Percentiles rank a stretch among this genome's conserved stretches.
Evolutionary conservation across 148 eudicot species (phyloP).

Genomic region (Chenopodium berlandieri): DNA sequence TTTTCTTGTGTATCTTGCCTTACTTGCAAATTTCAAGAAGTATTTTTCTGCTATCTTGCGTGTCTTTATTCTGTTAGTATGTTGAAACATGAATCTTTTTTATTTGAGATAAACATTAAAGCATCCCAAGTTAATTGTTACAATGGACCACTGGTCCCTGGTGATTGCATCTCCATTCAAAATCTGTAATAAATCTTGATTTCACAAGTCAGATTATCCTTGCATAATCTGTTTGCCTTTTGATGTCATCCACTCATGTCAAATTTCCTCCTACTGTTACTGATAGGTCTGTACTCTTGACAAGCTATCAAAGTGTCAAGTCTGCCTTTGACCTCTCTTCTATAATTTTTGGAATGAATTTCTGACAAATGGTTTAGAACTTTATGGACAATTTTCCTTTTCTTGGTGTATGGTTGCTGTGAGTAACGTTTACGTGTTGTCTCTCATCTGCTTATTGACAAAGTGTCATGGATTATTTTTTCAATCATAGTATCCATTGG

Average conservation of each 20-base stretch:
- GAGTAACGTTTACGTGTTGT: neutral
- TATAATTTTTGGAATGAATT: neutral
- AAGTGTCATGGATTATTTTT: neutral
- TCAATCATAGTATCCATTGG: neutral
- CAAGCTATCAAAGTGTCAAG: neutral
- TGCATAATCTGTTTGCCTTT: neutral
- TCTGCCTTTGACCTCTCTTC: neutral
- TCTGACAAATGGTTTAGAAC: neutral
- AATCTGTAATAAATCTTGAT: neutral
- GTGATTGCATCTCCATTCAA: no score
- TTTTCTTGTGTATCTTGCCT: neutral
- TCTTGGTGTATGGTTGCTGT: neutral
- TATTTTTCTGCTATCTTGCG: neutral
- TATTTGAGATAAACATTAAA: neutral
- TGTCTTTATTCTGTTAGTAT: neutral
- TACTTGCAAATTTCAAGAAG: neutral
- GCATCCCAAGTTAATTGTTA: neutral
- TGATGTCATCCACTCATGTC: neutral
- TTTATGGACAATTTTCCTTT: neutral
- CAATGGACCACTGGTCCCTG: neutral
- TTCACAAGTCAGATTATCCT: neutral
- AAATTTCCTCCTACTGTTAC: neutral
- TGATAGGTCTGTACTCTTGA: neutral
- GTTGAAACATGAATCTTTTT: neutral
- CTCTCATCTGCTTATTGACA: neutral